Percentiles rank a stretch among this genome's conserved stretches.
These are phyloP conservation scores for Salix arbutifolia DNA, from an alignment of 345 rosid genomes.

Conservation along the genomic window DNA sequence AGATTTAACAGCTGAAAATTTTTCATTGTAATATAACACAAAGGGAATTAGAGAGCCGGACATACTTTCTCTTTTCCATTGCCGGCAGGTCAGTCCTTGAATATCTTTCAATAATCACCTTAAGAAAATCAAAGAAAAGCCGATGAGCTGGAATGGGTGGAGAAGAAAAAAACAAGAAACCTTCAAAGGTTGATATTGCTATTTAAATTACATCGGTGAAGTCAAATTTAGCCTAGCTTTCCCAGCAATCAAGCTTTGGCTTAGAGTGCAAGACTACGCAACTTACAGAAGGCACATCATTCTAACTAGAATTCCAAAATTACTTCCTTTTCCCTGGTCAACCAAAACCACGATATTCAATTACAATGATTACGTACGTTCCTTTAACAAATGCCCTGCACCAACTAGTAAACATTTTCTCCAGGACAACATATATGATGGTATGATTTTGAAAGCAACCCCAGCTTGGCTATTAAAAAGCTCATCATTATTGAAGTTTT, in stretches of 20 bases:
- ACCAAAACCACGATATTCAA: neutral
- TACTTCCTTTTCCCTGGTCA: neutral
- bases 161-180: neutral
- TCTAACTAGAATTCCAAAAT: neutral
- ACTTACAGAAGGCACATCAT: neutral
- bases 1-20: neutral
- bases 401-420: neutral
- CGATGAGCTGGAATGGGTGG: neutral
- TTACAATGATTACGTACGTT: neutral
- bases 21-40: neutral
- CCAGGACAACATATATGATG: neutral
- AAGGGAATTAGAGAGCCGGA: neutral
- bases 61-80: conserved; percentile 72
- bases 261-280: neutral
- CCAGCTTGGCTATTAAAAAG: neutral
- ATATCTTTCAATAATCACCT: conserved; percentile 72
- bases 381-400: neutral
- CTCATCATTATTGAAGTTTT: neutral
- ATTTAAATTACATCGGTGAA: neutral
- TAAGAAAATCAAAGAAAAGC: neutral
- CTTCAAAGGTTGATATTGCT: neutral
- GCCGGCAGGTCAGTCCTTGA: conserved; percentile 63
- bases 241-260: neutral
- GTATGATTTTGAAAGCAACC: neutral
- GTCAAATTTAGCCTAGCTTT: neutral